phyloP scores from a whole-genome alignment of 352 stramenopile species.

The Phytophthora idaei region DNA sequence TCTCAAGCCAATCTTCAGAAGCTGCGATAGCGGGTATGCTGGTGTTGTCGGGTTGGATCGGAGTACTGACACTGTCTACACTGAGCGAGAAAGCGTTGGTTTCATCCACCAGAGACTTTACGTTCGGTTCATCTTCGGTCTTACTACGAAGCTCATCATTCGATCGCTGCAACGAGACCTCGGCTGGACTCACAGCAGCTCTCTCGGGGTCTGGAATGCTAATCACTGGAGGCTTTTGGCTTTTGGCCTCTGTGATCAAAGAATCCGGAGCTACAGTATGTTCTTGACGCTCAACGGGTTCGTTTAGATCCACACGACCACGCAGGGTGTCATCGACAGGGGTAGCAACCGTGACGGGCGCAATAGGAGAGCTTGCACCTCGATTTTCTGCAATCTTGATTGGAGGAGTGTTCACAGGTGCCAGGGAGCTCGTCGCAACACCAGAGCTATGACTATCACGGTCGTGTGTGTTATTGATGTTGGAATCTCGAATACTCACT shows the following conservation, averaged over 20 bases:
- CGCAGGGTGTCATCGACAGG: not conserved
- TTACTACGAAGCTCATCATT: not conserved
- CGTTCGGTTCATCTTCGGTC: not conserved
- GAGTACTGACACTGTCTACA: not conserved
- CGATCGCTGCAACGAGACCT: not conserved
- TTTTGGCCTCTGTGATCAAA: constrained; percentile 1
- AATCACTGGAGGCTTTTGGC: not conserved
- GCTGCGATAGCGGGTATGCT: not conserved
- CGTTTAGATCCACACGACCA: not conserved
- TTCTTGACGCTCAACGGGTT: constrained; percentile 7
- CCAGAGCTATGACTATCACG: not conserved
- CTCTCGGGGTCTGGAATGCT: constrained; percentile 1
- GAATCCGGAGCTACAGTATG: not conserved
- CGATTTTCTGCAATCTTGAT: constrained; percentile 25
- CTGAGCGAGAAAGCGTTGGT: not conserved
- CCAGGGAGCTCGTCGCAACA: not conserved
- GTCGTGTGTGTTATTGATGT: not conserved
- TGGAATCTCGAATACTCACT: not conserved
- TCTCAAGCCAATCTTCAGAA: constrained; percentile 6
- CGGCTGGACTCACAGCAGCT: not conserved
- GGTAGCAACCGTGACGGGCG: not conserved
- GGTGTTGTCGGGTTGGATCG: constrained; percentile 3
- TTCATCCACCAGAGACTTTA: not conserved
- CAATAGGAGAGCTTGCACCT: constrained; percentile 9
- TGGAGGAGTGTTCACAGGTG: not conserved